phyloP scores from a whole-genome alignment of 352 stramenopile species.

The Peronosclerospora sorghi region DNA sequence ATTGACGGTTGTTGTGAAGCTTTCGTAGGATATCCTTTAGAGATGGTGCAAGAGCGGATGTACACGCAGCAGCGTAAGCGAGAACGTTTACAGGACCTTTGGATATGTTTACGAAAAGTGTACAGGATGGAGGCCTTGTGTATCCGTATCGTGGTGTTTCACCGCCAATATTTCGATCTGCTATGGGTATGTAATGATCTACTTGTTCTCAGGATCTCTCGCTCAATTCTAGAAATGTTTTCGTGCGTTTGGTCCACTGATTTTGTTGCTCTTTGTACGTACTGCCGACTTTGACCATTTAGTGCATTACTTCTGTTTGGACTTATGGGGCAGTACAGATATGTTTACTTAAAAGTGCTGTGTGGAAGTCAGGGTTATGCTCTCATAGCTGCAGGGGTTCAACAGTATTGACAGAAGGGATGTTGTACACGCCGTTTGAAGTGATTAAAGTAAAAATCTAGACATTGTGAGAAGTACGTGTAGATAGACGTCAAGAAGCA shows the following conservation, averaged over 20 bases:
- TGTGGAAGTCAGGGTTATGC: constrained; percentile 6
- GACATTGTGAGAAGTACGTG: constrained; percentile 50
- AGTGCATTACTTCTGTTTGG: constrained; percentile 60
- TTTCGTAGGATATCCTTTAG: too few relatives aligned
- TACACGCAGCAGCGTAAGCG: constrained; percentile 42
- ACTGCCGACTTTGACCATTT: too few relatives aligned
- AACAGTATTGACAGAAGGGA: constrained; percentile 46
- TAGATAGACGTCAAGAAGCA: constrained; percentile 58
- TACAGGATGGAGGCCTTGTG: constrained; percentile 34
- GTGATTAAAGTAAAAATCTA: constrained; percentile 71
- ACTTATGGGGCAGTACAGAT: constrained; percentile 64
- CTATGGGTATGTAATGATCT: constrained; percentile 30
- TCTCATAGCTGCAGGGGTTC: constrained; percentile 39
- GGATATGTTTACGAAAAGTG: constrained; percentile 44
- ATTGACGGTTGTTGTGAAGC: too few relatives aligned
- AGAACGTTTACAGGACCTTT: constrained; percentile 29
- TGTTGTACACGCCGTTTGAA: constrained; percentile 65
- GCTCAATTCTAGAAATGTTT: too few relatives aligned
- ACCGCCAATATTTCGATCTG: constrained; percentile 39
- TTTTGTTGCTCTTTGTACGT: too few relatives aligned
- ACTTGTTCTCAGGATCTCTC: too few relatives aligned
- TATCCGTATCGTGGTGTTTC: constrained; percentile 58
- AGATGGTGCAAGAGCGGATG: constrained; percentile 45
- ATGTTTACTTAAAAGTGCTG: constrained; percentile 31
- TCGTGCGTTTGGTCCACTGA: too few relatives aligned